Conservation (phyloP, 139 green algal species). For the Chlorella sorokiniana region DNA sequence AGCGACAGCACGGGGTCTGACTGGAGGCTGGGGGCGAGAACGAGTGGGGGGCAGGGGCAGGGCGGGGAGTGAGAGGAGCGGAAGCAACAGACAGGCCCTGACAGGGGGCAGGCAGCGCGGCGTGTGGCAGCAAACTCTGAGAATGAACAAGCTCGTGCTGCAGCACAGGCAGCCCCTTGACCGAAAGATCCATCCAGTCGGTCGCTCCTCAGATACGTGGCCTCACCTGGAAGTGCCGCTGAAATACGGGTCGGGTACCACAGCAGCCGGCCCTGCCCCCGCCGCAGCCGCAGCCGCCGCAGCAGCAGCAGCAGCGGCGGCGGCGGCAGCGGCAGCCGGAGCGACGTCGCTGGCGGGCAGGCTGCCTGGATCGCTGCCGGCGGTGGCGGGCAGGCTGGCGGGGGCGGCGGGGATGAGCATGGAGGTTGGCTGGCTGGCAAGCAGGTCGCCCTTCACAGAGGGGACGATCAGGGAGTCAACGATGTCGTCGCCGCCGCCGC, state of each 20-base stretch:
- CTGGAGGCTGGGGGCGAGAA: not conserved
- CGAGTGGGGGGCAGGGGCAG: not conserved
- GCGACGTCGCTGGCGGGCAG: not conserved
- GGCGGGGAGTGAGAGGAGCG: not conserved
- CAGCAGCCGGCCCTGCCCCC: not conserved
- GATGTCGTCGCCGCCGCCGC: not conserved
- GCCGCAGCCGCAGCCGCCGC: not conserved
- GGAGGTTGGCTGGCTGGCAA: not conserved
- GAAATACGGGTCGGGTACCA: too few species aligned
- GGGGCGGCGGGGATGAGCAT: not conserved
- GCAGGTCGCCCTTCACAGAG: not conserved
- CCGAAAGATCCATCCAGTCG: too few species aligned
- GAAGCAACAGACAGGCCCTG: too few species aligned
- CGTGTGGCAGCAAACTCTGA: too few species aligned
- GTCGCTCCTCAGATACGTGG: too few species aligned
- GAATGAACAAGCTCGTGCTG: too few species aligned
- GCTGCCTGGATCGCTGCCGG: not conserved
- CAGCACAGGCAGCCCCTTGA: too few species aligned
- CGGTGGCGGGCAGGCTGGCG: not conserved
- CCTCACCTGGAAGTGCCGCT: too few species aligned
- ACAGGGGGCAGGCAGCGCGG: too few species aligned
- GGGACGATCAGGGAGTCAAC: not conserved
- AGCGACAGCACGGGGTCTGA: slow-evolving; percentile 14
- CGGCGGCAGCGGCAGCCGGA: not conserved
- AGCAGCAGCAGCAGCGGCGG: not conserved